phyloP scores from a whole-genome alignment of 441 rosid genomes.

The Erysimum cheiri region DNA sequence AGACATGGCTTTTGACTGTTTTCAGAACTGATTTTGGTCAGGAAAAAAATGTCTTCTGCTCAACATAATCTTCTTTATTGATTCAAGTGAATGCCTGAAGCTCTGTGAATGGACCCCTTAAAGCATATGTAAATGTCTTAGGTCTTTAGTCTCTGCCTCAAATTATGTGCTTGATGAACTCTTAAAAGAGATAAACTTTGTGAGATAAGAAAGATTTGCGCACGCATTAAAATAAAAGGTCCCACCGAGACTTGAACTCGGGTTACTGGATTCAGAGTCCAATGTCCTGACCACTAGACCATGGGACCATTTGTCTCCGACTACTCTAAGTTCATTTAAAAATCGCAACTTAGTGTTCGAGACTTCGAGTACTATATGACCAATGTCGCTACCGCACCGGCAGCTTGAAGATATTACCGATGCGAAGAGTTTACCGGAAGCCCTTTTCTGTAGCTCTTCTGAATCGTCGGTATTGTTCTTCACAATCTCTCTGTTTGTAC shows the following conservation, averaged over 20 bases:
- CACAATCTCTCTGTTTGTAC: constrained; percentile 23
- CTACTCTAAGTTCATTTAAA: fast-evolving
- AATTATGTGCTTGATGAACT: constrained; percentile 9
- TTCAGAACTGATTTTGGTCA: constrained; percentile 23
- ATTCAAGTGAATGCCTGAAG: background rate
- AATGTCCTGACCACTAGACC: constrained; percentile 54
- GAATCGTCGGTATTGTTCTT: constrained; percentile 33
- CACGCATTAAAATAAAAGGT: constrained; percentile 11
- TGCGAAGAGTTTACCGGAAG: constrained; percentile 49
- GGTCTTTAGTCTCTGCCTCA: background rate
- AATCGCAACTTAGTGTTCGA: fast-evolving
- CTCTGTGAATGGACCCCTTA: too few species aligned
- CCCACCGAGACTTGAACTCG: constrained; percentile 48
- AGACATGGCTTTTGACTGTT: constrained; percentile 23
- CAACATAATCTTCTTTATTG: background rate
- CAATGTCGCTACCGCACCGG: constrained; percentile 17
- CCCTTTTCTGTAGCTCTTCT: constrained; percentile 38
- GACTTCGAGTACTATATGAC: constrained; percentile 1
- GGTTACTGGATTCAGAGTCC: constrained; percentile 48
- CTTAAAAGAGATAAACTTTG: background rate
- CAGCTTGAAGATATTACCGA: constrained; percentile 36
- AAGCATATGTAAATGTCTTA: constrained; percentile 37
- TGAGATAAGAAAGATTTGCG: background rate
- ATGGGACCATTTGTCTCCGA: constrained; percentile 27
- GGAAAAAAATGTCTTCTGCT: constrained; percentile 16